Evolutionary conservation across 2,329 filamentous ascomycete species (phyloP).

Genomic region (Myriosclerotinia duriaeana): DNA sequence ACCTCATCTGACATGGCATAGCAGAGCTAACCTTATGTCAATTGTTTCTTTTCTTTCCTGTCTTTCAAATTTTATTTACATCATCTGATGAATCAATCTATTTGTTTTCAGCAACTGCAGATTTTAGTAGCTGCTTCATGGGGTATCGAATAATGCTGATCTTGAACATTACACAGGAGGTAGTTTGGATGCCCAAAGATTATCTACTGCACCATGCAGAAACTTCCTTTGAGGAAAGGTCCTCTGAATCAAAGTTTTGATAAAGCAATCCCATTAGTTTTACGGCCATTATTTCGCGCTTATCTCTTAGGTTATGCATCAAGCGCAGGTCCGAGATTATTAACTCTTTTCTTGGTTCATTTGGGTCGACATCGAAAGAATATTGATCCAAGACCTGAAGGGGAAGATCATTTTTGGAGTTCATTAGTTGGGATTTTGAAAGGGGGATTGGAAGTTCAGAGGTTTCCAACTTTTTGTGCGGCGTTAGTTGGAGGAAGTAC

Average conservation of each 20-base stretch:
- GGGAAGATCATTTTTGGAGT: constrained; percentile 38
- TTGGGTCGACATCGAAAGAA: constrained; percentile 41
- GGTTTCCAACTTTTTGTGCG: constrained; percentile 64
- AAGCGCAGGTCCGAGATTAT: constrained; percentile 55
- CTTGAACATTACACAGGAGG: neutral
- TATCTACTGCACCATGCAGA: neutral
- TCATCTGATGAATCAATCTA: neutral
- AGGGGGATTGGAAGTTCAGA: constrained; percentile 53
- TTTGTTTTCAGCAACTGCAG: neutral
- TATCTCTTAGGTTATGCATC: constrained; percentile 62
- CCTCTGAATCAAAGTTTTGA: constrained; percentile 35
- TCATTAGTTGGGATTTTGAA: constrained; percentile 46
- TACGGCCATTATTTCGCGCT: constrained; percentile 58
- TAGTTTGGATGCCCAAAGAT: neutral
- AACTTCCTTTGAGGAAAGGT: neutral
- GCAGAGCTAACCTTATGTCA: constrained; percentile 4
- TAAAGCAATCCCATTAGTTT: constrained; percentile 47
- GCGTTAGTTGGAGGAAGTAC: constrained; percentile 59
- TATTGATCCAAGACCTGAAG: constrained; percentile 34
- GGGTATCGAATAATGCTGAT: neutral
- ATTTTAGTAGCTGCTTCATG: constrained; percentile 3
- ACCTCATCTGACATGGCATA: neutral
- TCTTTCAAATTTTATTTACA: too few species aligned
- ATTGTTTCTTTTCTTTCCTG: neutral
- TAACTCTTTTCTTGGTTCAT: constrained; percentile 55